Conservation (phyloP, 1,284 basidiomycete species). For the Pholiota adiposa region DNA sequence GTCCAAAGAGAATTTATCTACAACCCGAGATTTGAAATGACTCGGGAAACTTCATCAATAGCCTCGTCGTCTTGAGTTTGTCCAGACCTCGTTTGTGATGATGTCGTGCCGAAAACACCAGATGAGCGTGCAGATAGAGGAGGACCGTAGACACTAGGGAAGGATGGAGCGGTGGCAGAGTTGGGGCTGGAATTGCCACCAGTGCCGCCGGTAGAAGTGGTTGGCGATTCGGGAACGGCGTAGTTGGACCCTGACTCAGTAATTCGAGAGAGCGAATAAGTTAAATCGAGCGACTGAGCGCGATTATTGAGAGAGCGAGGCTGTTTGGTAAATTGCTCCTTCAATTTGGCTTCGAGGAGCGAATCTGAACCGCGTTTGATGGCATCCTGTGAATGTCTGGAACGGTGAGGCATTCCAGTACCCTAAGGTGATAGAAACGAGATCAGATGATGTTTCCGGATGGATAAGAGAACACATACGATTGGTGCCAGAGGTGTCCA, state of each 20-base stretch:
- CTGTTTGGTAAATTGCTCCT: slow-evolving; percentile 70
- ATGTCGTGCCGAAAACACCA: slow-evolving; percentile 47
- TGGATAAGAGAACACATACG: slow-evolving; percentile 45
- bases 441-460: slow-evolving; percentile 13
- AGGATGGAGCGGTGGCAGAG: slow-evolving; percentile 74
- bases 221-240: slow-evolving; percentile 74
- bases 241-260: slow-evolving; percentile 62
- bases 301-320: slow-evolving; percentile 78
- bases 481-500: slow-evolving; percentile 82
- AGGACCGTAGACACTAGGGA: slow-evolving; percentile 81
- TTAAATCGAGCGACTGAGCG: slow-evolving; percentile 81
- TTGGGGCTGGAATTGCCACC: slow-evolving; percentile 74
- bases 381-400: slow-evolving; percentile 71
- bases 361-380: slow-evolving; percentile 88
- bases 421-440: slow-evolving; percentile 45
- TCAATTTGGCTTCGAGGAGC: slow-evolving; percentile 83
- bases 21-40: slow-evolving; percentile 78
- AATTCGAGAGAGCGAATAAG: slow-evolving; percentile 76
- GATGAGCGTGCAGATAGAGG: slow-evolving; percentile 49
- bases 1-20: slow-evolving; percentile 38
- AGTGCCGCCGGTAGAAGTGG: slow-evolving; percentile 72
- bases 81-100: slow-evolving; percentile 31
- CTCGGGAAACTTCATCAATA: slow-evolving; percentile 75
- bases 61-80: slow-evolving; percentile 61
- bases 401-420: slow-evolving; percentile 65